A percentile compares a stretch with the other conserved stretches of the same genome.
Evolutionary conservation across 2,329 filamentous ascomycete genomes (phyloP).

Genomic region (Samsoniella hepiali): DNA sequence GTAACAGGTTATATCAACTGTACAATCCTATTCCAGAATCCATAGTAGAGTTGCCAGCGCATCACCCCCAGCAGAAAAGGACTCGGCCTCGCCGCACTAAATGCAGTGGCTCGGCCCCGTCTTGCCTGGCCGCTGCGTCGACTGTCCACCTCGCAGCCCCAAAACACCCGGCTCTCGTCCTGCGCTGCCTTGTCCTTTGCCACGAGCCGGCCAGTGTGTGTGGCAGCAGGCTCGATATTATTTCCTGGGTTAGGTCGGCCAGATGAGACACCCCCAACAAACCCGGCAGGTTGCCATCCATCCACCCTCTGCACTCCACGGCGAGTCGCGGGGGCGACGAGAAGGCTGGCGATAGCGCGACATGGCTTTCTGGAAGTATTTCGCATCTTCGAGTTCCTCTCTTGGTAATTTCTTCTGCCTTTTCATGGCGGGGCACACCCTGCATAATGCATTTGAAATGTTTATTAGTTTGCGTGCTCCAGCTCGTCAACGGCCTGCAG

Average conservation of each 20-base stretch:
- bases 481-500: slow-evolving; percentile 7
- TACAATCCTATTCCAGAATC: background rate
- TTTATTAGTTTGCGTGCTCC: slow-evolving; percentile 12
- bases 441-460: slow-evolving; percentile 12
- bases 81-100: slow-evolving; percentile 13
- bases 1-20: background rate
- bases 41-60: slow-evolving; percentile 9
- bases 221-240: background rate
- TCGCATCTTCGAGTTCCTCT: background rate
- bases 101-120: slow-evolving; percentile 7
- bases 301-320: background rate
- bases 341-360: background rate
- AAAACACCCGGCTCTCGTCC: background rate
- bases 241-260: slow-evolving; percentile 12
- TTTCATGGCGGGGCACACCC: background rate
- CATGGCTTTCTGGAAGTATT: background rate
- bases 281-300: background rate
- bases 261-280: background rate
- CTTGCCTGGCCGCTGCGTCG: background rate
- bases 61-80: background rate
- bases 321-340: background rate
- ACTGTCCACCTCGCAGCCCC: background rate
- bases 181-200: background rate
- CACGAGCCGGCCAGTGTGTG: background rate
- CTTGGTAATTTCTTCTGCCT: background rate